Conservation (phyloP, 2,329 filamentous ascomycete genomes). For the Colletotrichum chrysophilum region DNA sequence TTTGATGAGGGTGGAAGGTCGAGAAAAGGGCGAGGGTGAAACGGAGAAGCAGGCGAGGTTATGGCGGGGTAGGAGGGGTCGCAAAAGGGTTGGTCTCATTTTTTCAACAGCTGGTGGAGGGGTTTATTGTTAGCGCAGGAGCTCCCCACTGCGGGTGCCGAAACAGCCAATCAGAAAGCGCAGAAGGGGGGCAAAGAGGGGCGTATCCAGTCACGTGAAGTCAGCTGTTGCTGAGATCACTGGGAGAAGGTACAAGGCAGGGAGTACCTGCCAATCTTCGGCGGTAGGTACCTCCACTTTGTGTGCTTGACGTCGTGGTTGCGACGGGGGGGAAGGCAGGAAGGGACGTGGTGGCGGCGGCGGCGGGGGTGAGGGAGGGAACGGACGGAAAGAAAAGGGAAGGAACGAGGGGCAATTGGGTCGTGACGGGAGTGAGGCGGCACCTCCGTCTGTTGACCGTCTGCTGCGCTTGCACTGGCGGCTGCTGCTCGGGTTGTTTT, state of each 20-base stretch:
- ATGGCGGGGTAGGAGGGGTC: conserved; percentile 27
- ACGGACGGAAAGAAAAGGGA: background rate
- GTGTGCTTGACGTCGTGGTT: background rate
- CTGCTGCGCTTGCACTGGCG: background rate
- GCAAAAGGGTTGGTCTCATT: conserved; percentile 27
- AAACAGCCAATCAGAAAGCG: background rate
- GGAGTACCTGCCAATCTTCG: background rate
- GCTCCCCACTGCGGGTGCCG: conserved; percentile 19
- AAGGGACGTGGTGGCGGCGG: background rate
- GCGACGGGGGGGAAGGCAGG: background rate
- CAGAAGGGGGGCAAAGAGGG: background rate
- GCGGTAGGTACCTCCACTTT: background rate
- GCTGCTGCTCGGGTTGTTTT: background rate
- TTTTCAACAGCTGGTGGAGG: conserved; percentile 26
- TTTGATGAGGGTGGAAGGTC: conserved; percentile 25
- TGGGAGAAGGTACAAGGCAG: conserved; percentile 7
- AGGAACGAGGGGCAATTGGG: background rate
- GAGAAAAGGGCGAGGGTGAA: conserved; percentile 27
- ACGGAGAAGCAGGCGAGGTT: conserved; percentile 25
- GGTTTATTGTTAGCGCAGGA: conserved; percentile 25
- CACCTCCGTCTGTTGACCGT: background rate
- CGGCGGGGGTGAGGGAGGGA: background rate
- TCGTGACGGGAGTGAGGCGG: background rate
- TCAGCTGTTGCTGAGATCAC: conserved; percentile 20
- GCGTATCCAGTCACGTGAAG: conserved; percentile 14